Percentiles rank a stretch among this genome's conserved stretches.
phyloP scores from a whole-genome alignment of 257 asterid species.

The Solanum paucissectum region DNA sequence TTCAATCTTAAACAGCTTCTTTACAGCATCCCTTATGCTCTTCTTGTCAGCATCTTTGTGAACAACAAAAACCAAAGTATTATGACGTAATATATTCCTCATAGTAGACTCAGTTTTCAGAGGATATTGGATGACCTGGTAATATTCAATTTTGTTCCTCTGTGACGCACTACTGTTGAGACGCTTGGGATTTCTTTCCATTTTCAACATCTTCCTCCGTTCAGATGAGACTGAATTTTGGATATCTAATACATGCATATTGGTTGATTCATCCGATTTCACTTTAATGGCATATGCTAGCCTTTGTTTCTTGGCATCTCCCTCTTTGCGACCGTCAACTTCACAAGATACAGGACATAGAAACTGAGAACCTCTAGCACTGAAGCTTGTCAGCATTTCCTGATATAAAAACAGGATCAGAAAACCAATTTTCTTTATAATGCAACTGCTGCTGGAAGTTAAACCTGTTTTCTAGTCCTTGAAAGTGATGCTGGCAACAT shows the following conservation, averaged over 20 bases:
- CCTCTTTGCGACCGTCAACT: neutral
- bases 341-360: neutral
- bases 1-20: conserved; percentile 30
- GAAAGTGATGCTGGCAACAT: neutral
- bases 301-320: neutral
- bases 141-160: conserved; percentile 13
- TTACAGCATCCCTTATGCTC: conserved; percentile 38
- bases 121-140: conserved; percentile 45
- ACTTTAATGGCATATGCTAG: neutral
- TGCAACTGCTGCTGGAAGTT: neutral
- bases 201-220: conserved; percentile 3
- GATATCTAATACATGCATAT: neutral
- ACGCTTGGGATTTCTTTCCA: conserved; percentile 29
- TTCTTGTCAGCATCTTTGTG: conserved; percentile 57
- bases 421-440: neutral
- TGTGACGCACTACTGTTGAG: conserved; percentile 22
- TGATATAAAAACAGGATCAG: neutral
- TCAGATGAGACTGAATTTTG: neutral
- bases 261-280: neutral
- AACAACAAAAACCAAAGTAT: conserved; percentile 61
- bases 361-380: neutral
- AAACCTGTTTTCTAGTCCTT: neutral
- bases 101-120: conserved; percentile 43
- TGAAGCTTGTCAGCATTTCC: neutral
- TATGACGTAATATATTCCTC: conserved; percentile 28